Evolutionary conservation across 208 protist genomes (phyloP), one percentile per base, ranked within the genome.

Genomic region (Trypanosoma melophagium): DNA sequence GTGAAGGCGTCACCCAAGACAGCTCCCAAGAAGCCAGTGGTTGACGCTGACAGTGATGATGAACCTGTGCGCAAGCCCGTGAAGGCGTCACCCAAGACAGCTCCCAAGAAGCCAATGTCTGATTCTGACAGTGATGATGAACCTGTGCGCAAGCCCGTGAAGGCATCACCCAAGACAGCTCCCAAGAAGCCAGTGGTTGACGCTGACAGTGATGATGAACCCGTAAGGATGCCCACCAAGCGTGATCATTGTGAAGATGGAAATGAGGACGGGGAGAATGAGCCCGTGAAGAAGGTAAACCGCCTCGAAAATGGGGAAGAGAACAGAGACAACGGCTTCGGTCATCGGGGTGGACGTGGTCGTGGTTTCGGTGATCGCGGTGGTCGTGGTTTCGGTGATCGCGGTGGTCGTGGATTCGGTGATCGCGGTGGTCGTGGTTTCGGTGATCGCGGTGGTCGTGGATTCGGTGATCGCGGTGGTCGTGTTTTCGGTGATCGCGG

Each of bases 361-460:
- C 68, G 69, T 41, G 80, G 77, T 19, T 65, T 69, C 35, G 71
- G 77, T 51, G 70, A 80, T 24, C 80, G 83, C 19, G 70, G 65
- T 16, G 73, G 77, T 28, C 66, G 66, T 54, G 80, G 74, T 47
- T 47, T 50, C 28, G 70, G 56, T 38, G 44, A 49, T 56, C 52
- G 68, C 28, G 57, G 66, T 64, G 60, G 73, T 56, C 21, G 44
- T 28, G 25, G 41, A 44, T 28, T 17, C 35, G 17, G 70, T 45
- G 74, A n/a, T n/a, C n/a, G n/a, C n/a, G n/a, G 75, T 22, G 66
- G 70, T 21, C 71, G 81, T 19, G 60, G 53, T 14, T 62, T 50
- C 42, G 44, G 56, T 28, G 60, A 68, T 25, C 56, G 54, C 54
- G 69, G 69, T 13, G 61, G 60, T 42, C 70, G 70, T 54, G 70